Evolutionary conservation across 805 yeast genomes (phyloP).

Genomic region (Yamadazyma ubonensis): DNA sequence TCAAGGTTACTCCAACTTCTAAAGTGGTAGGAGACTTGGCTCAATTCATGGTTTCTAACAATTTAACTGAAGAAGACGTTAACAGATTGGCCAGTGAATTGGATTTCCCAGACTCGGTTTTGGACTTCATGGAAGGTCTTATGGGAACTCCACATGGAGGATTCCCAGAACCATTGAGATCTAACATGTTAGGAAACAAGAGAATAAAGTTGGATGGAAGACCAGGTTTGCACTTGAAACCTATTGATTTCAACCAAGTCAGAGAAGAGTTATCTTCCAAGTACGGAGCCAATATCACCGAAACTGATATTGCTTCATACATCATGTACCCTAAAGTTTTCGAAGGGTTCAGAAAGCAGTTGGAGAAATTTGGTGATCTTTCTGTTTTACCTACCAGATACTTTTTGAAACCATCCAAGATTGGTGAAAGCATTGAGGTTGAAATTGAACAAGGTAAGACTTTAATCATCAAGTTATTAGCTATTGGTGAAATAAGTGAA

Average conservation of each 20-base stretch:
- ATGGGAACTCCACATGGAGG: conserved; percentile 99
- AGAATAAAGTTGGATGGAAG: conserved; percentile 84
- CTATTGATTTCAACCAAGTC: conserved; percentile 73
- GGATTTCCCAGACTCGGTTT: conserved; percentile 98
- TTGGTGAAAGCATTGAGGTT: conserved; percentile 85
- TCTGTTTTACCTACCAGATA: conserved; percentile 90
- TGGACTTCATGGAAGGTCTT: conserved; percentile 98
- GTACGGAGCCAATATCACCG: conserved; percentile 71
- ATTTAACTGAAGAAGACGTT: conserved; percentile 82
- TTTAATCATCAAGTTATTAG: conserved; percentile 85
- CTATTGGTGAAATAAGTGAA: conserved; percentile 82
- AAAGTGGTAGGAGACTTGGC: conserved; percentile 99
- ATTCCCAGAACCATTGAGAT: conserved; percentile 98
- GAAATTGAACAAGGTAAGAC: conserved; percentile 95
- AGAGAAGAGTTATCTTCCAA: conserved; percentile 71
- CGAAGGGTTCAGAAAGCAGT: conserved; percentile 76
- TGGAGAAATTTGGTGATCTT: conserved; percentile 84
- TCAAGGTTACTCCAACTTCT: conserved; percentile 99
- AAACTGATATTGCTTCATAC: conserved; percentile 90
- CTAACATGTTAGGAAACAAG: conserved; percentile 86
- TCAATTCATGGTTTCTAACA: conserved; percentile 98
- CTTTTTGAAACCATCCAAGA: conserved; percentile 82
- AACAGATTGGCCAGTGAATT: conserved; percentile 80
- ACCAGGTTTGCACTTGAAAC: conserved; percentile 89
- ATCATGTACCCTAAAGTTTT: conserved; percentile 98